Conservation (phyloP, 2,329 filamentous ascomycete genomes). For the Colletotrichum plurivorum region DNA sequence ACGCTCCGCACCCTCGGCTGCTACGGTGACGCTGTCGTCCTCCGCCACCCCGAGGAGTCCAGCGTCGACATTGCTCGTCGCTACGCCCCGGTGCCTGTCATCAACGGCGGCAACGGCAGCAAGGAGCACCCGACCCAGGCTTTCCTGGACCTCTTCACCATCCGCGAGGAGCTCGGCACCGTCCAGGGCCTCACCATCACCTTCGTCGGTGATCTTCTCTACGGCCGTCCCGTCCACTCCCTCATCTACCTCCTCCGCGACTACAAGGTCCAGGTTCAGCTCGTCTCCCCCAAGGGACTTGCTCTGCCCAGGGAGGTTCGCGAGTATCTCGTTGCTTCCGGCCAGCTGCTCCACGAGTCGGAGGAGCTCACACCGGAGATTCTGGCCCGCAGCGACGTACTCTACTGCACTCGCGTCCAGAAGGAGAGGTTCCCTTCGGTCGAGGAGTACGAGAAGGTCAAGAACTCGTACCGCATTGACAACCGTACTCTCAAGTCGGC, state of each 20-base stretch:
- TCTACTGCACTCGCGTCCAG: slow-evolving; percentile 98
- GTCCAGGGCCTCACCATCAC: slow-evolving; percentile 97
- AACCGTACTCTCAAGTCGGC: slow-evolving; percentile 91
- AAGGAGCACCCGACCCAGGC: slow-evolving; percentile 98
- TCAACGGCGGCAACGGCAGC: slow-evolving; percentile 97
- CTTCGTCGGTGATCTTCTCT: slow-evolving; percentile 92
- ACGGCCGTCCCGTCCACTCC: slow-evolving; percentile 95
- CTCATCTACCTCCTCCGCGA: slow-evolving; percentile 93
- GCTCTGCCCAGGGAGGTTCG: slow-evolving; percentile 82
- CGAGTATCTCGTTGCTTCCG: slow-evolving; percentile 78
- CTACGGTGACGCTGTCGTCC: slow-evolving; percentile 95
- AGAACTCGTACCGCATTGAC: slow-evolving; percentile 90
- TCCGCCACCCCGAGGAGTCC: slow-evolving; percentile 89
- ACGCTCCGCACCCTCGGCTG: slow-evolving; percentile 93
- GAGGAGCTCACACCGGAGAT: slow-evolving; percentile 89
- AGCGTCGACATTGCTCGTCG: slow-evolving; percentile 88
- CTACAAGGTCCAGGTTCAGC: slow-evolving; percentile 95
- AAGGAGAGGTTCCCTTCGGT: slow-evolving; percentile 93
- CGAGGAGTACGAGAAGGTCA: slow-evolving; percentile 86
- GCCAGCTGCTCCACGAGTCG: slow-evolving; percentile 83
- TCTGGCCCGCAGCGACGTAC: slow-evolving; percentile 86
- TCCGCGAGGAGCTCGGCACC: slow-evolving; percentile 95
- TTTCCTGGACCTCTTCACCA: slow-evolving; percentile 97
- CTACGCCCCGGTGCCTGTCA: slow-evolving; percentile 90
- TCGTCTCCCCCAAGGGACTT: slow-evolving; percentile 87